Base-by-base conservation (phyloP, 2,329 filamentous ascomycete species). In the Penicillium sp. region DNA sequence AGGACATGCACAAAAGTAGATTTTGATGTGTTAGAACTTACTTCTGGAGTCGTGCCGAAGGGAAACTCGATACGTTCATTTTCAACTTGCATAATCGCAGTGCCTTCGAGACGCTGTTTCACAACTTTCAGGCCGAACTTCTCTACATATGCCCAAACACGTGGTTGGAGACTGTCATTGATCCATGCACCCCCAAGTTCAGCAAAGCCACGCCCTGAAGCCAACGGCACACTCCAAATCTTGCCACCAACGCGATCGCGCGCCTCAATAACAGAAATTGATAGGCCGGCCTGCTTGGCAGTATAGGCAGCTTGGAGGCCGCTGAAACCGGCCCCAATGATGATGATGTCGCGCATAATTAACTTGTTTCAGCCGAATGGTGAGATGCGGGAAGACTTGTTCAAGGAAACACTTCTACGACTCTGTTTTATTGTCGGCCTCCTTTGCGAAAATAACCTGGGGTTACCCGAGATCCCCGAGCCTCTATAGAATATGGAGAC, bases 181-280 rank as follows among this genome's bases (percentile, higher is more conserved):
- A 71, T 67, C 71, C 71, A 73, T 5, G 69, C 70, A 7, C 66
- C 71, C 4, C 70, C 70, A 2, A 72, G 39, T 14, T 73, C 71
- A 3, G 64, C 63, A 14, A 60, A 55, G 11, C 65, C 64, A n/a
- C 61, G 51, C 1, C 61, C 61, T 9, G 58, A 52, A 11, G 59
- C 55, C 28, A 51, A 36, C 8, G 63, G 58, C 14, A 58, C 50
- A 8, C 55, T 69, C 67, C 67, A 75, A 0, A 68, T 74, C 59
- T 76, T 76, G 2, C 77, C 77, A 5, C 76, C 76, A 0, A 79
- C 74, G 2, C 77, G 71, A 55, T 78, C 71, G 5, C 75, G 58
- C 7, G 76, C 76, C 50, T 79, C 76, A 0, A 79, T 60, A 13
- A 78, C 67, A 2, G 67, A 48, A 19, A 64, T 67, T 2, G 71